Evolutionary conservation across 2,329 filamentous ascomycete genomes (phyloP), one percentile per base, ranked within the genome.

Genomic region (Fusarium decemcellulare): DNA sequence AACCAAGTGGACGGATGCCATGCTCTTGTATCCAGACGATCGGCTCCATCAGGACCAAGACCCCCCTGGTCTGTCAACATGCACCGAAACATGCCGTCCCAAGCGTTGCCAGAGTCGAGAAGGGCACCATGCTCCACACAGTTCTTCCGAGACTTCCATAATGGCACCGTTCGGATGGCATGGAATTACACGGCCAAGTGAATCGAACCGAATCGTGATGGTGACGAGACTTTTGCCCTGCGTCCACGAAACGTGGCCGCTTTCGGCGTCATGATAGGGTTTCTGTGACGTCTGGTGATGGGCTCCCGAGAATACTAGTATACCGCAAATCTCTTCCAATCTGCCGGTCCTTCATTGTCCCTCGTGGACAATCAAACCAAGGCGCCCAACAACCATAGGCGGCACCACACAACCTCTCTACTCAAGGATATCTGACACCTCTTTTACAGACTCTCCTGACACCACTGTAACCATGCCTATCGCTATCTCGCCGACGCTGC

Each of bases 381-480:
- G 37, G 14, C 32, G 16, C 32, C 56, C 34, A 54, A 56, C 51
- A 43, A 34, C 6, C 14, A 36, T 54, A 63, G 59, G 39, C 58
- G 12, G 32, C 23, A 23, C 23, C 23, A 23, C 23, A 23, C 23
- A 23, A 23, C 23, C 32, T 63, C 47, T 55, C 52, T 39, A 47
- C 48, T 15, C 50, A 51, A 54, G 39, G 36, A 70, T 53, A 64
- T 63, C 67, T 63, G 62, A 63, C 50, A 39, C 18, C 44, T 60
- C 29, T 39, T 27, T 58, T 53, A 58, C 40, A 64, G 53, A 42
- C 44, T 16, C 34, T n/a, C 54, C 43, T 37, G 40, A 23, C 56
- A 47, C 39, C 37, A 55, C 59, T 47, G 46, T 51, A 62, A 81
- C 72, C 47, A 88, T 87, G 82, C 85, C 86, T 43, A 84, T 83